These are phyloP conservation scores for Elsinoe batatas DNA, from an alignment of 2,329 filamentous ascomycete species.

Conservation along the genomic window DNA sequence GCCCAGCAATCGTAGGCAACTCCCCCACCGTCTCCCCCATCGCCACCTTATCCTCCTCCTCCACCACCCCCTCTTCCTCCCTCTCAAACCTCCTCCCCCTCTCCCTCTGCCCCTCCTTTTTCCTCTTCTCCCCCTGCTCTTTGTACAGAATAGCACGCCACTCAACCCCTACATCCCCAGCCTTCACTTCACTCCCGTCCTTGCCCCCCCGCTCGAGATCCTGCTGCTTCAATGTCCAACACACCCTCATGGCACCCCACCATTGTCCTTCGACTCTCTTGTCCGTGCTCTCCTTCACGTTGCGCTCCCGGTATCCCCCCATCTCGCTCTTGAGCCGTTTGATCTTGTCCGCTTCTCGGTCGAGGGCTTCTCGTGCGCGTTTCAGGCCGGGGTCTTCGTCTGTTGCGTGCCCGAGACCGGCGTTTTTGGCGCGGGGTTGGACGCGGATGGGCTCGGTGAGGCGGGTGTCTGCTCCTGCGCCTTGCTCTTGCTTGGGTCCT, in stretches of 20 bases:
- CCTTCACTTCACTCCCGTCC: conserved; percentile 12
- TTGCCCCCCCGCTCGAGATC: conserved; percentile 24
- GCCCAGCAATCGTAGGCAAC: conserved; percentile 4
- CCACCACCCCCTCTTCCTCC: conserved; percentile 61
- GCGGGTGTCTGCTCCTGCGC: conserved; percentile 30
- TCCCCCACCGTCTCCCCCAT: conserved; percentile 21
- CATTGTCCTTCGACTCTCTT: conserved; percentile 59
- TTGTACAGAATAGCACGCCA: conserved; percentile 9
- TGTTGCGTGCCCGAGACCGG: conserved; percentile 73
- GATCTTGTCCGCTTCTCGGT: conserved; percentile 35
- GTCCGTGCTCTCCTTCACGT: conserved; percentile 60
- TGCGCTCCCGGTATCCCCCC: conserved; percentile 62
- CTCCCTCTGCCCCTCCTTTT: conserved; percentile 24
- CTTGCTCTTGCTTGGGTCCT: not conserved
- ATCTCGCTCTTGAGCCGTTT: conserved; percentile 58
- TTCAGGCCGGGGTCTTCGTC: conserved; percentile 58
- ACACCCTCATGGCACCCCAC: conserved; percentile 69
- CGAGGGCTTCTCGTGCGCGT: conserved; percentile 50
- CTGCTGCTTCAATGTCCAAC: conserved; percentile 64
- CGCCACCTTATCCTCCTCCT: conserved; percentile 31
- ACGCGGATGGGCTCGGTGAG: conserved; percentile 64
- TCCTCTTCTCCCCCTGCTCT: conserved; percentile 5
- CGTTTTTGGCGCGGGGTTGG: conserved; percentile 65
- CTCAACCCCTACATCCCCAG: conserved; percentile 21
- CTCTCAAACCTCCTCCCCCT: conserved; percentile 18